Evolutionary conservation across 148 eudicot species (phyloP), one percentile per base, ranked within the genome.

Genomic region (Selenicereus undatus): DNA sequence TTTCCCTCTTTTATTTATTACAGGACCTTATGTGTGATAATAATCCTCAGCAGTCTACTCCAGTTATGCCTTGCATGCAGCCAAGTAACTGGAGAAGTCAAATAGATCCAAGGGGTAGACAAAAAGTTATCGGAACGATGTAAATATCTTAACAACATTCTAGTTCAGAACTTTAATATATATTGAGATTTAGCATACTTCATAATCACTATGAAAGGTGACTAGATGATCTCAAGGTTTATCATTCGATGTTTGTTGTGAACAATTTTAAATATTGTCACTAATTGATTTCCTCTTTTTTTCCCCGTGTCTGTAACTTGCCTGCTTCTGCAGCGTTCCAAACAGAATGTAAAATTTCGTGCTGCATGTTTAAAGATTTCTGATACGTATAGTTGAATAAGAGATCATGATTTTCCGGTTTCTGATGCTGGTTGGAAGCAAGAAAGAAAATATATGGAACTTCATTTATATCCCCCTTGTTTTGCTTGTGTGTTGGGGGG

Each of bases 11-110:
- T 30, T 71, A 74, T 27, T 17, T 71, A 36, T 62, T 74, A 36
- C 73, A 80, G 82, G 78, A 71, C 39, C 52, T 39, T 27, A 80
- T 80, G 82, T 78, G 73, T 21, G 73, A 74, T 54, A 64, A 60
- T 62, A 71, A 24, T 74, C 17, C 62, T 27, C 50, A 80, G 22
- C 27, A 29, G 20, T 26, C 48, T 21, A 56, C 71, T 65, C 48
- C 45, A 43, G 51, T 20, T 64, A 56, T 12, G 77, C 82, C 54
- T 11, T 76, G 14, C 21, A n/a, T 45, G 65, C 82, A 74, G 51
- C 62, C 69, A 65, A 64, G 50, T 45, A 26, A 36, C 1, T 76
- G 73, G n/a, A 45, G 22, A 45, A 29, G 35, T 39, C 4, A 20
- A 9, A 2, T 80, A 12, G 54, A 39, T 18, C 73, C 62, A 45